Evolutionary conservation across 352 stramenopile genomes (phyloP).

Genomic region (Phytophthora hibernalis): DNA sequence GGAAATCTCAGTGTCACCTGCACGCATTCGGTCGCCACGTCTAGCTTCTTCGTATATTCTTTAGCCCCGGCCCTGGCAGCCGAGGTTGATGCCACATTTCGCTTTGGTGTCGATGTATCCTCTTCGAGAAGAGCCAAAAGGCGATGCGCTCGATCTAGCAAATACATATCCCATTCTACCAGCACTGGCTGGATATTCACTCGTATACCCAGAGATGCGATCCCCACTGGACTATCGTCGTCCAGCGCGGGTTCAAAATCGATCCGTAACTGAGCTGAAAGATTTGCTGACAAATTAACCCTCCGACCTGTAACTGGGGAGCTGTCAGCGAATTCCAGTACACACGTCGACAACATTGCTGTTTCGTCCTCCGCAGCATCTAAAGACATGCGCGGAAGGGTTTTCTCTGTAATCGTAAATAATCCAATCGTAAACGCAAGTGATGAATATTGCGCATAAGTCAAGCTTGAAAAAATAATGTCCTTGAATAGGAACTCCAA

Average conservation of each 20-base stretch:
- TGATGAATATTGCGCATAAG: constrained; percentile 63
- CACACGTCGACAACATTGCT: constrained; percentile 61
- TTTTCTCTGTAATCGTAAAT: constrained; percentile 77
- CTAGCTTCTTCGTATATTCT: constrained; percentile 62
- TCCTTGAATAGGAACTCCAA: constrained; percentile 77
- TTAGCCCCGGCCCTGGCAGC: constrained; percentile 3
- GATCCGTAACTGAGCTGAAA: constrained; percentile 74
- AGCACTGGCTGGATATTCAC: constrained; percentile 79
- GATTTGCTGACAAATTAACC: constrained; percentile 70
- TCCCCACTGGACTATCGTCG: constrained; percentile 26
- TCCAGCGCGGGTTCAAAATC: constrained; percentile 52
- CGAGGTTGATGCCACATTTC: constrained; percentile 18
- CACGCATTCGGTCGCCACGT: constrained; percentile 77
- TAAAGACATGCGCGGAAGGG: constrained; percentile 78
- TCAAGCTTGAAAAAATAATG: constrained; percentile 67
- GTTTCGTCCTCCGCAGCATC: constrained; percentile 68
- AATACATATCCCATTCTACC: constrained; percentile 89
- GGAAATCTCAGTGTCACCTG: constrained; percentile 82
- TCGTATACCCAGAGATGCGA: constrained; percentile 61
- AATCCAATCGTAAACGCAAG: constrained; percentile 65
- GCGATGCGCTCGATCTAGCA: constrained; percentile 79
- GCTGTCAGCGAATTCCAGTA: constrained; percentile 69
- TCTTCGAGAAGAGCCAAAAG: constrained; percentile 81
- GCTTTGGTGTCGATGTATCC: constrained; percentile 26
- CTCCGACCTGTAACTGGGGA: constrained; percentile 65